Evolutionary conservation across 2,329 filamentous ascomycete genomes (phyloP).

Genomic region (Diaporthe capsici): DNA sequence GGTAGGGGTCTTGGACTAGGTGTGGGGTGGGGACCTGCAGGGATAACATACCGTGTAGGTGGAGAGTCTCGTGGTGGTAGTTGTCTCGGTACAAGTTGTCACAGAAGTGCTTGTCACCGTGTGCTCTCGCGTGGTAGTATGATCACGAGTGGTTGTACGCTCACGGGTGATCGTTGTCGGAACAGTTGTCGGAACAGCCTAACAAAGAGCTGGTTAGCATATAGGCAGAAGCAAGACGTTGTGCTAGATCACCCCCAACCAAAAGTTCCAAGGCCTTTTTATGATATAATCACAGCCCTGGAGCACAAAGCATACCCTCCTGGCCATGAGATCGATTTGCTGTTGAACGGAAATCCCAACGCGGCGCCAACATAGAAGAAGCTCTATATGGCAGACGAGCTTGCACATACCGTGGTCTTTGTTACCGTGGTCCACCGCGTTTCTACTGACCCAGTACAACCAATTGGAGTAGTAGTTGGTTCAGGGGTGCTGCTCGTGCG

Average conservation of each 20-base stretch:
- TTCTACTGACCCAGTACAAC: conserved; percentile 4
- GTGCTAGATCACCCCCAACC: background rate
- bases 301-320: background rate
- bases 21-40: too few species aligned
- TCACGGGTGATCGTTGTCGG: conserved; percentile 13
- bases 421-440: conserved; percentile 19
- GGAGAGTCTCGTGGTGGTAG: conserved; percentile 21
- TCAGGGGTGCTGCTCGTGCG: conserved; percentile 18
- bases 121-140: conserved; percentile 15
- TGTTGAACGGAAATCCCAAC: background rate
- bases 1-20: background rate
- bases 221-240: background rate
- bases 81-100: conserved; percentile 17
- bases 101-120: conserved; percentile 13
- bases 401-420: conserved; percentile 20
- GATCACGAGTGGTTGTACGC: conserved; percentile 5
- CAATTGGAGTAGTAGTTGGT: conserved; percentile 15
- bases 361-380: too few species aligned
- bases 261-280: background rate
- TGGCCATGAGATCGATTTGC: background rate
- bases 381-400: background rate
- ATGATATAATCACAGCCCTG: background rate
- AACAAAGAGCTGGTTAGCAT: background rate
- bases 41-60: conserved; percentile 2
- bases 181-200: conserved; percentile 21